Base-by-base conservation (phyloP, 2,329 filamentous ascomycete genomes). In the Corynespora cassiicola region DNA sequence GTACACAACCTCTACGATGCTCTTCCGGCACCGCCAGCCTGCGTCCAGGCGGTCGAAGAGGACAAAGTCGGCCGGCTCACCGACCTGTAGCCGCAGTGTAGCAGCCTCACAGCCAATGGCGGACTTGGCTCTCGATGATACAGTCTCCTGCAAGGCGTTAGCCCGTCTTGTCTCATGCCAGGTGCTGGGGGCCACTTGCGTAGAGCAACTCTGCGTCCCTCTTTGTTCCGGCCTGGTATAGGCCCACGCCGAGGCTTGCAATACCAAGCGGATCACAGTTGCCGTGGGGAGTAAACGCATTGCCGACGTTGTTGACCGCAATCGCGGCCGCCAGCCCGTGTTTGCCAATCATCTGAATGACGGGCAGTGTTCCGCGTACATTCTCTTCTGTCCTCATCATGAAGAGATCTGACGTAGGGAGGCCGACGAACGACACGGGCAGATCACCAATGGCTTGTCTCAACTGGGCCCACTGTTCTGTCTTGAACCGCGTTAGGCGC, bases 241-340 rank as follows among this genome's bases (percentile, higher is more conserved):
- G 57, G 0, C 82, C 84, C 0, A 87, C 81, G 1, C 81, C 80
- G 35, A 84, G 67, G 48, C 77, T 81, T 14, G 84, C 84, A 27
- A 87, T 68, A 25, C 73, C 72, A 31, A 89, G 59, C 1, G 85
- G 85, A 66, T 88, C 86, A 24, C 78, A 82, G 12, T 73, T 81
- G 0, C 85, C 86, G 55, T 84, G 80, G 0, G 86, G 86, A 6
- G 86, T 88, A 53, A 89, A 88, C 0, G 85, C 84, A 57, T 89
- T 89, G 12, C 85, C 85, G 10, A 89, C 79, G 54, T 89, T 89
- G 56, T 88, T 88, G 23, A 87, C 75, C 2, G 82, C 79, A 5
- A 88, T 75, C 10, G 81, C 81, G 14, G 76, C 82, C 42, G 82
- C 75, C 3, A 88, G 59, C 0, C 73, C 74, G 43, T 82, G 75